A percentile compares a stretch with the other conserved stretches of the same genome.
Evolutionary conservation across 192 early-diverging fungal genomes (phyloP).

Genomic region (Radiomyces spectabilis): DNA sequence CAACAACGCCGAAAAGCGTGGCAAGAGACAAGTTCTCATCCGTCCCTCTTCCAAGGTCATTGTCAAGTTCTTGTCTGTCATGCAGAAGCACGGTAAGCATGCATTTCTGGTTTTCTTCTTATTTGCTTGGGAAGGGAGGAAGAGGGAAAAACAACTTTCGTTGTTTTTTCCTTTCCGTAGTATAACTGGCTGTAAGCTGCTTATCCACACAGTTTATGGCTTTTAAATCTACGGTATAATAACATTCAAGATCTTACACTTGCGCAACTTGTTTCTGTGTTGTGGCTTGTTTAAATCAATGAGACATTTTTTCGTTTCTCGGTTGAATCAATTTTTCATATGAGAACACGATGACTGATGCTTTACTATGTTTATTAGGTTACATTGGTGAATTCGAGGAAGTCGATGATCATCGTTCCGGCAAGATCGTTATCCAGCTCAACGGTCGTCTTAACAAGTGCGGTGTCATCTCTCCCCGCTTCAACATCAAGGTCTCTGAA

Average conservation of each 20-base stretch:
- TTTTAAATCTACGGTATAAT: conserved; percentile 11
- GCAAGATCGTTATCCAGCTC: conserved; percentile 98
- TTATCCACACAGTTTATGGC: neutral
- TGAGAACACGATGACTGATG: neutral
- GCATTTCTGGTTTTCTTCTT: neutral
- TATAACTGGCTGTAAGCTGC: conserved; percentile 8
- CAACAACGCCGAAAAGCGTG: conserved; percentile 97
- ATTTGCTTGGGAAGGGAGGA: too few relatives aligned
- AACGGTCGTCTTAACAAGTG: conserved; percentile 99
- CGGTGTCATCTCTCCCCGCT: conserved; percentile 98
- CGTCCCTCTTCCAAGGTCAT: conserved; percentile 98
- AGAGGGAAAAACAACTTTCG: too few relatives aligned
- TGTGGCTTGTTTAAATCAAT: neutral
- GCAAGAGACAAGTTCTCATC: conserved; percentile 96
- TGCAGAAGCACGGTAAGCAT: conserved; percentile 92
- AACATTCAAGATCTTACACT: conserved; percentile 1
- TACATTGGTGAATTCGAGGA: conserved; percentile 99
- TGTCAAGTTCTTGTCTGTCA: conserved; percentile 97
- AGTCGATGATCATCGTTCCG: conserved; percentile 95
- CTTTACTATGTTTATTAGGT: conserved; percentile 35
- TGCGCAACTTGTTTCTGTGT: neutral
- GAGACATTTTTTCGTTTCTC: neutral
- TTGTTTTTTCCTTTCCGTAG: too few relatives aligned
- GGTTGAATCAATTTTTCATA: neutral
- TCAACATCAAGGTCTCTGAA: conserved; percentile 91